A percentile compares a stretch with the other conserved stretches of the same genome.
phyloP scores from a whole-genome alignment of 768 basidiomycete genomes.

The Chalciporus pseudorubinellus region DNA sequence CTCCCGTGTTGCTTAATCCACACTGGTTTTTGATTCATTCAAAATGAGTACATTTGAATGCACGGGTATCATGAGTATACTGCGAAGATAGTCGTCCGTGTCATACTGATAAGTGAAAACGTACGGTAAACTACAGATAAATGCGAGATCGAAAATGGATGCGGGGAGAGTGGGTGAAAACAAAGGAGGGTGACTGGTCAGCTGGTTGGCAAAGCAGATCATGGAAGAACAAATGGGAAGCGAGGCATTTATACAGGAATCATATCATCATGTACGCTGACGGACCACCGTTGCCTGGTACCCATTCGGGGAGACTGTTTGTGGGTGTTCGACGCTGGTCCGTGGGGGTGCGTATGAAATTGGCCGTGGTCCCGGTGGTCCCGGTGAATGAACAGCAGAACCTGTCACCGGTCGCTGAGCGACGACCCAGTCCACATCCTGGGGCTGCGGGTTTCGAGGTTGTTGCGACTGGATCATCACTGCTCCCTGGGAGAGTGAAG shows the following conservation, averaged over 20 bases:
- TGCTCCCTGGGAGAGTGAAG: constrained; percentile 44
- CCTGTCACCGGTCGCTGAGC: constrained; percentile 40
- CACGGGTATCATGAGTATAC: constrained; percentile 58
- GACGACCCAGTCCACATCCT: constrained; percentile 43
- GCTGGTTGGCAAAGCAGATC: constrained; percentile 25
- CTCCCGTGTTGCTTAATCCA: constrained; percentile 7
- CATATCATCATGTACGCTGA: constrained; percentile 45
- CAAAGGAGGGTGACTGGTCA: constrained; percentile 29
- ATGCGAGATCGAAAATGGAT: constrained; percentile 43
- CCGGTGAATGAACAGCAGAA: constrained; percentile 31
- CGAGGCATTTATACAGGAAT: background rate
- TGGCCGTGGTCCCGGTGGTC: constrained; percentile 45
- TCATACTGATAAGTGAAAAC: constrained; percentile 46
- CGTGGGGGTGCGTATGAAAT: constrained; percentile 49
- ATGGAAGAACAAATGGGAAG: constrained; percentile 16
- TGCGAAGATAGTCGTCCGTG: constrained; percentile 61
- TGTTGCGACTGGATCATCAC: constrained; percentile 44
- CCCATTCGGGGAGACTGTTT: constrained; percentile 41
- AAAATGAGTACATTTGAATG: constrained; percentile 41
- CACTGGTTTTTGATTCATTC: constrained; percentile 25
- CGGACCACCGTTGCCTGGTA: constrained; percentile 46
- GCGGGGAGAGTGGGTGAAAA: constrained; percentile 25
- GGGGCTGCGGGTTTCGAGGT: constrained; percentile 37
- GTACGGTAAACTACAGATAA: constrained; percentile 62
- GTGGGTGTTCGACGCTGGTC: constrained; percentile 43